These are phyloP conservation scores for Epicoccum sorghinum DNA, from an alignment of 2,329 filamentous ascomycete genomes.

Conservation along the genomic window DNA sequence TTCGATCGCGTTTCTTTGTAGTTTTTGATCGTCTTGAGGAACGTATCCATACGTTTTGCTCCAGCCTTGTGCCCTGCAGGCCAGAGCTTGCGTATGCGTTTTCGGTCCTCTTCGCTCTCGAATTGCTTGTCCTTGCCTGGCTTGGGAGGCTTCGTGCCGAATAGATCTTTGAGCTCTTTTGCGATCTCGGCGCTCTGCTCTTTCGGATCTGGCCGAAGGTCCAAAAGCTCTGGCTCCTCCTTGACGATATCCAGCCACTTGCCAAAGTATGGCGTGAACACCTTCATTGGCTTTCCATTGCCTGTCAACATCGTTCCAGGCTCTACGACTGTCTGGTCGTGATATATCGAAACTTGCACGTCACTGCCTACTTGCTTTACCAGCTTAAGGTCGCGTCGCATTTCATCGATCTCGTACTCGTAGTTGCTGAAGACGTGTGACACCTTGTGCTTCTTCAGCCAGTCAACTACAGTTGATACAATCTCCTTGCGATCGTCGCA, in stretches of 20 bases:
- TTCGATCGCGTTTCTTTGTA: conserved; percentile 53
- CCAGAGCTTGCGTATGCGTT: conserved; percentile 53
- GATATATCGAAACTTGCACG: conserved; percentile 52
- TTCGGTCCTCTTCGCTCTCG: conserved; percentile 45
- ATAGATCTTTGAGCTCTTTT: conserved; percentile 40
- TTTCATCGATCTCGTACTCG: conserved; percentile 55
- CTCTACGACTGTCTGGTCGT: conserved; percentile 58
- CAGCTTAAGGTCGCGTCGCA: conserved; percentile 54
- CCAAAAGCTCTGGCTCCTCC: conserved; percentile 50
- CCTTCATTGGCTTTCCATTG: conserved; percentile 56
- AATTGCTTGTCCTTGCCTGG: conserved; percentile 52
- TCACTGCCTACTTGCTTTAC: conserved; percentile 45
- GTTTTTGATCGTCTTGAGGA: conserved; percentile 49
- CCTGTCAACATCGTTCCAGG: conserved; percentile 53
- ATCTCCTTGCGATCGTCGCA: conserved; percentile 52
- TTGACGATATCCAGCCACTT: conserved; percentile 54
- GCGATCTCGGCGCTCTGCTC: conserved; percentile 43
- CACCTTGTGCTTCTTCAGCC: conserved; percentile 52
- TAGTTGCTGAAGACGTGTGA: conserved; percentile 57
- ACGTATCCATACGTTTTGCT: conserved; percentile 49
- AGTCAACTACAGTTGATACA: conserved; percentile 50
- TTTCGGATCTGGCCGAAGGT: conserved; percentile 50
- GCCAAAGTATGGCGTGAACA: conserved; percentile 59
- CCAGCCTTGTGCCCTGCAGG: conserved; percentile 53
- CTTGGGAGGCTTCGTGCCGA: conserved; percentile 41